Conservation (phyloP, 768 basidiomycete genomes). For the Mycena pura region DNA sequence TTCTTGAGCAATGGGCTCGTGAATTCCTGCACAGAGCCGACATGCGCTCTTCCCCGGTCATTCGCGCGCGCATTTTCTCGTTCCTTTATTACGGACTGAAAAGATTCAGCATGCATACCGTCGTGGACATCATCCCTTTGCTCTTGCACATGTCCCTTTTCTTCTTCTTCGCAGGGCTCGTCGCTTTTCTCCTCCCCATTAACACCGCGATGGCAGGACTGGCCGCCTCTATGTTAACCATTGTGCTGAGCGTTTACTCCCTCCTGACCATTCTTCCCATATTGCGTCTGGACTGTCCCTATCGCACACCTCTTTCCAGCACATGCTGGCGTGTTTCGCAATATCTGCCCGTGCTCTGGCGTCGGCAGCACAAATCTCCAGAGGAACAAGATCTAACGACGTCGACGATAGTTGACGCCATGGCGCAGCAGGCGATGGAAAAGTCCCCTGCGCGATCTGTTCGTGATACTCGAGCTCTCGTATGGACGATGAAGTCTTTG, state of each 20-base stretch:
- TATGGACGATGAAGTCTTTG: not conserved
- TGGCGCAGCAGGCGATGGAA: not conserved
- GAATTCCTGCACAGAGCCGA: too few species aligned
- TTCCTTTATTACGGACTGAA: too few species aligned
- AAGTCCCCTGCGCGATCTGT: not conserved
- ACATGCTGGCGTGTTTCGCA: not conserved
- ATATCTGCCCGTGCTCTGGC: not conserved
- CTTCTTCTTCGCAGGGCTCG: conserved; percentile 3
- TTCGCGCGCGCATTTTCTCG: too few species aligned
- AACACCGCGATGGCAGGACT: not conserved
- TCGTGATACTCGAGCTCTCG: not conserved
- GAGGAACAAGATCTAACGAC: not conserved
- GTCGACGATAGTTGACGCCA: not conserved
- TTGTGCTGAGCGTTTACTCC: not conserved
- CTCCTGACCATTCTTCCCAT: conserved; percentile 3
- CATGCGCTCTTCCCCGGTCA: too few species aligned
- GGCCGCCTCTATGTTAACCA: not conserved
- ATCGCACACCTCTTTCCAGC: not conserved
- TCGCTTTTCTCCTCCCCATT: conserved; percentile 3
- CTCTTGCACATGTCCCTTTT: not conserved
- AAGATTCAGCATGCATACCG: conserved; percentile 2
- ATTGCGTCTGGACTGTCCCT: not conserved
- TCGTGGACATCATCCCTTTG: conserved; percentile 1
- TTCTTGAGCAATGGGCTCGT: too few species aligned
- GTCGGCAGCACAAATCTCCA: not conserved